Evolutionary conservation across 2,329 filamentous ascomycete genomes (phyloP), one percentile per base, ranked within the genome.

Genomic region (Fusarium multiceps): DNA sequence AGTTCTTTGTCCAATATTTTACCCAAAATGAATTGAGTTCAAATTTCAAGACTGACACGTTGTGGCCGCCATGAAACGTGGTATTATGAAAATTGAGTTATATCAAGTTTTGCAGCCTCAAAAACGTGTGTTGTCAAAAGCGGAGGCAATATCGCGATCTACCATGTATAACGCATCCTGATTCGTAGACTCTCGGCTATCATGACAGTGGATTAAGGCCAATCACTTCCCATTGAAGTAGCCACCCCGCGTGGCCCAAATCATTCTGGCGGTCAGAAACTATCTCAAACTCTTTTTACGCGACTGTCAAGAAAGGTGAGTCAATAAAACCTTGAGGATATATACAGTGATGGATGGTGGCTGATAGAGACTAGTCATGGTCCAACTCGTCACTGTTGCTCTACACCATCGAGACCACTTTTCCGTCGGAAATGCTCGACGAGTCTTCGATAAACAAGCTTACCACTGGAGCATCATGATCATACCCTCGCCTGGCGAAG

Each of bases 391-490:
- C 34, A 46, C 75, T n/a, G 62, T 80, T 14, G 71, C 72, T 37
- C 63, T 80, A 43, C 71, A 75, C 59, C 60, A 75, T 37, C 70
- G 78, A 40, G 78, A 75, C 41, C 55, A 51, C 32, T 71, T 76
- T 53, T 80, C 77, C 32, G 56, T 25, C 2, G 76, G 72, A 25
- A 64, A 68, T 20, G 55, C 57, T 9, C 66, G 78, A 20, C 27
- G 59, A 43, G 49, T 62, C 23, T 74, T 78, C 63, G 66, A 72
- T 40, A 69, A 75, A 23, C 75, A 75, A 56, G 75, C 77, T 37
- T 80, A 73, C 54, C 78, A 80, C 56, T 79, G 77, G 78, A 71
- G 58, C 12, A 73, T 80, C 20, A 43, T 78, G 6, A 43, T 77
- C 49, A 73, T 74, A 66, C 60, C 76, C 2, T 54, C 64, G 7